A percentile compares a stretch with the other conserved stretches of the same genome.
Evolutionary conservation across 2,329 filamentous ascomycete species (phyloP).

Genomic region (Penicillium sp.): DNA sequence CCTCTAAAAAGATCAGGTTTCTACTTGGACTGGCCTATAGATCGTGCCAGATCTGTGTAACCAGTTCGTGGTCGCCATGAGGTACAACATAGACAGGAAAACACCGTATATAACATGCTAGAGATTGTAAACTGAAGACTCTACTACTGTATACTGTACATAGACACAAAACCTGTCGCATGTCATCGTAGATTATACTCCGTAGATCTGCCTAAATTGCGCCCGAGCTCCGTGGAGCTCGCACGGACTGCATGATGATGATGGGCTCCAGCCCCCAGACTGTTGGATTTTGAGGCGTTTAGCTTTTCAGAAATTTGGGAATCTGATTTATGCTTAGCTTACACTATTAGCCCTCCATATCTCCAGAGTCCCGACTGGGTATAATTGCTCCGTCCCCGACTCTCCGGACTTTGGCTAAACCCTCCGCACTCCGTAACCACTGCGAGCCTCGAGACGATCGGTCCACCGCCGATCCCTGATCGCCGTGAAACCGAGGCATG

Average conservation of each 20-base stretch:
- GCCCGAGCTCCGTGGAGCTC: not conserved
- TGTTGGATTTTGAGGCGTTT: not conserved
- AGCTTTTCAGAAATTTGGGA: not conserved
- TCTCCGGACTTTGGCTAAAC: no score
- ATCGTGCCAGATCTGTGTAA: conserved; percentile 2
- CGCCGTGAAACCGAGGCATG: conserved; percentile 34
- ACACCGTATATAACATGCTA: no score
- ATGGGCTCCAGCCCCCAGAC: not conserved
- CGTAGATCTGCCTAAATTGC: not conserved
- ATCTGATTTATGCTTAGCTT: no score
- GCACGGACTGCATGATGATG: not conserved
- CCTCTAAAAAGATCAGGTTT: not conserved
- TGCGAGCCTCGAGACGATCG: not conserved
- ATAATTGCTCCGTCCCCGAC: not conserved
- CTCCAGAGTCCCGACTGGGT: not conserved
- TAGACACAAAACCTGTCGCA: not conserved
- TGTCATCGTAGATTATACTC: not conserved
- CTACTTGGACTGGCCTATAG: not conserved
- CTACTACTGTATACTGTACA: not conserved
- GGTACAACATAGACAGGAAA: not conserved
- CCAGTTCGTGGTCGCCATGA: not conserved
- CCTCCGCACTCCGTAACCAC: not conserved
- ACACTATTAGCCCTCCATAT: not conserved
- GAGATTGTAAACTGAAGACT: not conserved
- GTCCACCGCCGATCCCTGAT: conserved; percentile 18